Conservation (phyloP, 306 rosid genomes). For the Castanea crenata region DNA sequence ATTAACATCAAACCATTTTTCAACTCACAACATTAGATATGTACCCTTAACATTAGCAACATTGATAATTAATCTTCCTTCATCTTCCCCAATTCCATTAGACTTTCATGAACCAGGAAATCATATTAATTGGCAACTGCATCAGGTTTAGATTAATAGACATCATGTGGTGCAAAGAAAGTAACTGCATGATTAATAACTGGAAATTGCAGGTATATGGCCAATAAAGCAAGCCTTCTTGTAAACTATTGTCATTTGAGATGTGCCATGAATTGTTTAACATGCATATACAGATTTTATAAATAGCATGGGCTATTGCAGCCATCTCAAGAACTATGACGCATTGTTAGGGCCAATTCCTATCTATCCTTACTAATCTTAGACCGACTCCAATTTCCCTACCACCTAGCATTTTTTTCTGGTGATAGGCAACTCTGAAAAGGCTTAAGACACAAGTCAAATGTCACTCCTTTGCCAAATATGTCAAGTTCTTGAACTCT, state of each 20-base stretch:
- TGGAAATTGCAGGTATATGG: background rate
- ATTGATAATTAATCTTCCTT: background rate
- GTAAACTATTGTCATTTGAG: background rate
- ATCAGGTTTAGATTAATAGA: background rate
- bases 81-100: background rate
- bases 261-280: background rate
- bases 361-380: no score
- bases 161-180: background rate
- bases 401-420: background rate
- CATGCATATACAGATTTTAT: slow-evolving; percentile 9
- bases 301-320: slow-evolving; percentile 14
- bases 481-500: background rate
- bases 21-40: background rate
- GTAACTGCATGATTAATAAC: background rate
- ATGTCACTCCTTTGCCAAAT: background rate
- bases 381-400: background rate
- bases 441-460: background rate
- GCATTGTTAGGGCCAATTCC: background rate
- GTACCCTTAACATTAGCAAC: background rate
- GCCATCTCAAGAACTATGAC: background rate
- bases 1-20: background rate
- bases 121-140: background rate
- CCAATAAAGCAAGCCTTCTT: slow-evolving; percentile 10
- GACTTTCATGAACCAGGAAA: background rate
- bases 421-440: background rate